Evolutionary conservation across 73 alveolate genomes (phyloP), one percentile per base, ranked within the genome.

Genomic region (Loxodes magnus): DNA sequence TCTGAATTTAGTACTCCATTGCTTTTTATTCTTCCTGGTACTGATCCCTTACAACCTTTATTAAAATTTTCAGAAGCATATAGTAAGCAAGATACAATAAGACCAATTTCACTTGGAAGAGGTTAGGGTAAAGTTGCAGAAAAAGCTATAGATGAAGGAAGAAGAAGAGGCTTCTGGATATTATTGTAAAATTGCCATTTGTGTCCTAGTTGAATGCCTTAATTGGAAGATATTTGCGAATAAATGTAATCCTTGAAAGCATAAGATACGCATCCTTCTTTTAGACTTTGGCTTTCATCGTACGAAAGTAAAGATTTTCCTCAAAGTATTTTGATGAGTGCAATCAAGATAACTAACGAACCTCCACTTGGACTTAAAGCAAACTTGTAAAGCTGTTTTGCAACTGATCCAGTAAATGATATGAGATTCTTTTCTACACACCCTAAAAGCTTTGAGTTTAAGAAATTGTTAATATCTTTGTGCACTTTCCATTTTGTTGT

Each of bases 401-500:
- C 58, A 51, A 92, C 79, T 27, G 99, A 96, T 59, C 98, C 98
- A 36, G 90, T 93, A 48, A 71, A 94, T 21, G 92, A 89, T 60
- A 69, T 65, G 0, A 69, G 72, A 54, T 91, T 51, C 79, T 95
- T 90, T 71, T 94, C 89, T 42, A 92, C 81, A 34, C 88, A 99
- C 68, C 64, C 77, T 12, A 93, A 90, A 64, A 92, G 94, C 26
- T 67, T 54, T 41, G 97, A 82, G 63, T 95, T 91, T 81, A 78
- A 87, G 42, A 94, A 92, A 64, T 77, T 95, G 85, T 71, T 91
- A 17, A 87, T 90, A 38, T 96, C 97, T 34, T 87, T 96, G 20
- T 94, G 98, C 82, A 94, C 92, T 96, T 95, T 95, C 96, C 98
- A 95, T 74, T 97, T 98, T 35, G 96, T 93, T 28, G 81, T 93